Base-by-base conservation (phyloP, 345 rosid genomes). In the Citrus cavaleriei region DNA sequence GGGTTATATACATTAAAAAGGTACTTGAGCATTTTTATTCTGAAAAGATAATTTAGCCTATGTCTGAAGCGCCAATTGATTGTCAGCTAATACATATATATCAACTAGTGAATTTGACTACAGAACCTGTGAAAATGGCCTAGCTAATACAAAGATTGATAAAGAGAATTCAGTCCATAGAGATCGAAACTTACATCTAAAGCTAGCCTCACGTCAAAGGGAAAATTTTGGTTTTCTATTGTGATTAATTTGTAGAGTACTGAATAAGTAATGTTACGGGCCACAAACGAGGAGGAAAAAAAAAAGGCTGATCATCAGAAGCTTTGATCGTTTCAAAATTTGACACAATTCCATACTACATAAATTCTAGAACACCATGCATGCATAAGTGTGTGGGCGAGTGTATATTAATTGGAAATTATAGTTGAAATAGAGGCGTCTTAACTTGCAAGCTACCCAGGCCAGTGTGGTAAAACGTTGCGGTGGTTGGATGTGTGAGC, bases 381-480 rank as follows among this genome's bases (percentile, higher is more conserved):
- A 42, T 42, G 46, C 46, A 10, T 10, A 2, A 0, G 46, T 10
- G 42, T 38, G 10, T 38, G 12, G 0, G 46, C 0, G 46, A 0
- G 46, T 40, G 46, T 40, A 0, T 40, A 4, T 10, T 42, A 12
- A 42, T 42, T 10, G 49, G 16, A 42, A 42, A 42, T 12, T 10
- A 42, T 13, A 46, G 51, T 24, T 62, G 35, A 62, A 62, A 62
- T 14, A 5, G 34, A 61, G 16, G 67, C 67, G 35, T 62, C 49
- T n/a, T 67, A 67, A 67, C 19, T 62, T 13, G 25, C 10, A 67
- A 67, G 49, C 71, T 67, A 67, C 13, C 24, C 3, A 32, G 34
- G 34, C 34, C 34, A 6, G 24, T 42, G 27, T 42, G 73, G 73
- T 69, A 40, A 69, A 69, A 69, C 73, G 57, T 69, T 69, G 73